phyloP scores from a whole-genome alignment of 176 grass and related monocot genomes.

The Oryza longistaminata region DNA sequence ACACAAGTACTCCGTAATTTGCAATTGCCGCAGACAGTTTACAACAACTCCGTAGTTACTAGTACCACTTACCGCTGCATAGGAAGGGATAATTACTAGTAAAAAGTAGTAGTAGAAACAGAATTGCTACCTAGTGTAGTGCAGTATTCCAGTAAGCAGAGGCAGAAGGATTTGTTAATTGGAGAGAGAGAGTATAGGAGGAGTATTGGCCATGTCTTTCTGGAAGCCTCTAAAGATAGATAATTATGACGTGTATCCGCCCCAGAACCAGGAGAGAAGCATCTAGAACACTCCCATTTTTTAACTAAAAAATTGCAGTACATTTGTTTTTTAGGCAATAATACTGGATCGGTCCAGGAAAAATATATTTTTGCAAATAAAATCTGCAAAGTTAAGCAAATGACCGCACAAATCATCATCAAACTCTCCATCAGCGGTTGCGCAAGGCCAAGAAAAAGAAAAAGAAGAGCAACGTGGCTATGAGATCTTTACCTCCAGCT shows the following conservation, averaged over 20 bases:
- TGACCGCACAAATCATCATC: background rate
- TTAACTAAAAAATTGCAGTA: background rate
- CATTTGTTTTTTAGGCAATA: background rate
- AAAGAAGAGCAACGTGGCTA: background rate
- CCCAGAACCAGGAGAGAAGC: slow-evolving; percentile 8
- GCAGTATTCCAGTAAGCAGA: background rate
- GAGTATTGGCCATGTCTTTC: slow-evolving; percentile 22
- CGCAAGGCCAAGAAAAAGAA: background rate
- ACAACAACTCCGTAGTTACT: background rate
- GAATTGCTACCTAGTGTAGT: background rate
- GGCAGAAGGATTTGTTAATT: background rate
- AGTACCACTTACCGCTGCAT: background rate
- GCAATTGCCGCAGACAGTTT: background rate
- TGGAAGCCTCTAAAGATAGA: slow-evolving; percentile 31
- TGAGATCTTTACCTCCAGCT: slow-evolving; percentile 33
- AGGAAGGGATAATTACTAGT: background rate
- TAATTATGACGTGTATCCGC: background rate
- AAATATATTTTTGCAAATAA: background rate
- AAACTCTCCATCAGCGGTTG: background rate
- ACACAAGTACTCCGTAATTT: background rate
- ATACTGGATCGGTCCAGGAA: background rate
- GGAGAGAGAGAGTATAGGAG: background rate
- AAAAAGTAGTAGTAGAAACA: background rate
- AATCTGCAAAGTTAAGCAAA: background rate
- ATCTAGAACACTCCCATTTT: slow-evolving; percentile 27